phyloP scores from a whole-genome alignment of 768 basidiomycete genomes.

The Termitomyces sp. region DNA sequence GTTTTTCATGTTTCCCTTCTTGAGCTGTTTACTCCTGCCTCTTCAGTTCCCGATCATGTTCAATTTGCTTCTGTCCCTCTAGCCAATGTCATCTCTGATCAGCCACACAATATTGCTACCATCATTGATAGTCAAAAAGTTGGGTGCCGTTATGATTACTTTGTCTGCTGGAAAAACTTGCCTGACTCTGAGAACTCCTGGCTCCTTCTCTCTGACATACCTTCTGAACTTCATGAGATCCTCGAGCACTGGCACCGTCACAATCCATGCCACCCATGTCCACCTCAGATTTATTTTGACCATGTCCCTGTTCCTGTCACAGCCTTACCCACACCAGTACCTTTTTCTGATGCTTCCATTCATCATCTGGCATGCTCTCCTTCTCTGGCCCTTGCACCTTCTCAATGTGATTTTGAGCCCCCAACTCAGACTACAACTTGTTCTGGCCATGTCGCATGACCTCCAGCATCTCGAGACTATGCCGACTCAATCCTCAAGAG shows the following conservation, averaged over 20 bases:
- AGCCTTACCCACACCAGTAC: conserved; percentile 19
- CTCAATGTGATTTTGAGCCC: conserved; percentile 15
- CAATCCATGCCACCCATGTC: too few species aligned
- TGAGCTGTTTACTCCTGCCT: too few species aligned
- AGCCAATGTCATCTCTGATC: conserved; percentile 10
- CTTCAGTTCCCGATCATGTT: conserved; percentile 26
- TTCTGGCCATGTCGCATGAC: conserved; percentile 16
- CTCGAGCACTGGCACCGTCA: too few species aligned
- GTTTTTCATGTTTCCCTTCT: too few species aligned
- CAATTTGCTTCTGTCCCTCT: conserved; percentile 17
- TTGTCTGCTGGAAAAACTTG: conserved; percentile 24
- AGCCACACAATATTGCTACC: conserved; percentile 15
- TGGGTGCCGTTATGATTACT: conserved; percentile 31
- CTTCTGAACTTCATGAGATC: too few species aligned
- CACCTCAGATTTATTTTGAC: too few species aligned
- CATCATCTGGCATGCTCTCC: neutral
- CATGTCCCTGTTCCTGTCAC: too few species aligned
- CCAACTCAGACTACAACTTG: conserved; percentile 18
- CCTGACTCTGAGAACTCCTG: conserved; percentile 21
- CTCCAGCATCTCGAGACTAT: conserved; percentile 4
- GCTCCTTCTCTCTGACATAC: conserved; percentile 33
- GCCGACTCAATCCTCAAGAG: neutral
- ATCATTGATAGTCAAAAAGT: conserved; percentile 30
- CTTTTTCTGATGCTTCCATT: conserved; percentile 3
- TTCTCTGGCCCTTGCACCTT: conserved; percentile 6